Percentiles rank a stretch among this genome's conserved stretches.
phyloP scores from a whole-genome alignment of 2,329 filamentous ascomycete species.

The Pyrenochaeta sp. region DNA sequence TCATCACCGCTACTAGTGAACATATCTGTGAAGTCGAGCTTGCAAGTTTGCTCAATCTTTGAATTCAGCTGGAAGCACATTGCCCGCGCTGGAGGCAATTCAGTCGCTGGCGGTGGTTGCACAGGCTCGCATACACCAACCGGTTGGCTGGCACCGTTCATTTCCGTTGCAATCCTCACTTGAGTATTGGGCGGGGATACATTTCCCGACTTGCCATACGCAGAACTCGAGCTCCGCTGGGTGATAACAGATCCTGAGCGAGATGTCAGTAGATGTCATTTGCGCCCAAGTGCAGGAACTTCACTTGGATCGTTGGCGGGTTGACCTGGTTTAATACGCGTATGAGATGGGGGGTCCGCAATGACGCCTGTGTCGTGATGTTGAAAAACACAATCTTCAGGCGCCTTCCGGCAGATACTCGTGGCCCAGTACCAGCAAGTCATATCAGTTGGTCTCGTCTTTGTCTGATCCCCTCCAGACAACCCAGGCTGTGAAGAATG shows the following conservation, averaged over 20 bases:
- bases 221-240: background rate
- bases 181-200: background rate
- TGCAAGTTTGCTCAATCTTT: slow-evolving; percentile 23
- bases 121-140: background rate
- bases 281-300: background rate
- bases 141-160: background rate
- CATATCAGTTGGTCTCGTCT: background rate
- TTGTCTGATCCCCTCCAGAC: background rate
- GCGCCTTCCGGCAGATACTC: slow-evolving; percentile 7
- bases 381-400: slow-evolving; percentile 15
- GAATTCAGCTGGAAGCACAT: slow-evolving; percentile 20
- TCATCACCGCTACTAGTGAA: slow-evolving; percentile 31
- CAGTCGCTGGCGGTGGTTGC: background rate
- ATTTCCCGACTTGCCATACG: background rate
- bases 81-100: background rate
- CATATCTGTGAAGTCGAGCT: slow-evolving; percentile 32
- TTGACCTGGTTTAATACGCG: background rate
- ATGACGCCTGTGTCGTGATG: slow-evolving; percentile 27
- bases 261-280: background rate
- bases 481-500: background rate
- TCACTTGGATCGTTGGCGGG: background rate
- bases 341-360: slow-evolving; percentile 7
- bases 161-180: background rate
- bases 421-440: slow-evolving; percentile 36
- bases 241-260: background rate